phyloP scores from a whole-genome alignment of 2,329 filamentous ascomycete species.

The Pezicula carpinea region DNA sequence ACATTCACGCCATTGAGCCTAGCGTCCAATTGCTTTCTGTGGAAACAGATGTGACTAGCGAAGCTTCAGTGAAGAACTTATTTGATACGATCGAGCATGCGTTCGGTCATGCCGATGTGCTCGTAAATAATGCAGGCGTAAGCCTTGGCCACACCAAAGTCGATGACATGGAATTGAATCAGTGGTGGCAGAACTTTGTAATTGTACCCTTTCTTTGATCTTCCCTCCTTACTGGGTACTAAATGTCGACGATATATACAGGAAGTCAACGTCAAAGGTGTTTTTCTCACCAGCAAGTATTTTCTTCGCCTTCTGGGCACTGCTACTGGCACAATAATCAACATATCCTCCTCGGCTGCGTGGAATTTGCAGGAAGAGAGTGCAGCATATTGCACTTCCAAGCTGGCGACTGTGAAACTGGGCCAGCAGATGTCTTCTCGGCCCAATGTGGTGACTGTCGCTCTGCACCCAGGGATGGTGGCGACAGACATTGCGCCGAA shows the following conservation, averaged over 20 bases:
- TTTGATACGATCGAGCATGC: conserved; percentile 15
- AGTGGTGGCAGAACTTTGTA: conserved; percentile 18
- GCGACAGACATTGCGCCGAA: conserved; percentile 15
- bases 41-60: conserved; percentile 26
- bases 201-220: not conserved
- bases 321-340: conserved; percentile 11
- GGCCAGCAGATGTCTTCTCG: conserved; percentile 7
- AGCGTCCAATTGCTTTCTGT: conserved; percentile 27
- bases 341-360: conserved; percentile 4
- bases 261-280: conserved; percentile 31
- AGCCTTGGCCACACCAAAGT: conserved; percentile 1
- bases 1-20: conserved; percentile 25
- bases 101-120: conserved; percentile 48
- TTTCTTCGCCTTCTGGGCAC: conserved; percentile 25
- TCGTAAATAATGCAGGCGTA: conserved; percentile 27
- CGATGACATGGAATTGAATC: conserved; percentile 1
- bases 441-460: conserved; percentile 11
- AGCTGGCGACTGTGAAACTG: conserved; percentile 10
- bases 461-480: conserved; percentile 12
- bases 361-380: conserved; percentile 1
- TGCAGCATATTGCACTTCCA: conserved; percentile 10
- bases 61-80: conserved; percentile 9
- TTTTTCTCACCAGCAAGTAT: conserved; percentile 27
- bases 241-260: conserved; percentile 8
- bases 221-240: not conserved